Conservation (phyloP, 305 asterid species). For the Fraxinus paxiana region DNA sequence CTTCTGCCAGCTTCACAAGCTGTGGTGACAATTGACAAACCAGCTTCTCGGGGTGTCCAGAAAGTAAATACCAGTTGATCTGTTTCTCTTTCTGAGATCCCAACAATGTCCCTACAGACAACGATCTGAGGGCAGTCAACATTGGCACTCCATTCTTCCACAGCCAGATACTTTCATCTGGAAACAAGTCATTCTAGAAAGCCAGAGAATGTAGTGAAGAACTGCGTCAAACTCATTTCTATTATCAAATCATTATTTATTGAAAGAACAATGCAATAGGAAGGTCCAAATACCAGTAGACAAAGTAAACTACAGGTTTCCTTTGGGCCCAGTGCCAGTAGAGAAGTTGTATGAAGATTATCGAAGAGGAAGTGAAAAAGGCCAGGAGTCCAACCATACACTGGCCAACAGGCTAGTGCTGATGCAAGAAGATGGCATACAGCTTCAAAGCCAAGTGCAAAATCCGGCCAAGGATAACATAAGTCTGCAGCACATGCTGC, state of each 20-base stretch:
- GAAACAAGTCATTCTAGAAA: constrained; percentile 76
- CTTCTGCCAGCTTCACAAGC: constrained; percentile 60
- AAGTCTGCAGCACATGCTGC: constrained; percentile 73
- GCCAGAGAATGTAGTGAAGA: constrained; percentile 25
- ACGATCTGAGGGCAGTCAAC: constrained; percentile 57
- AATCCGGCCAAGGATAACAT: constrained; percentile 63
- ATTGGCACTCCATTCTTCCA: constrained; percentile 91
- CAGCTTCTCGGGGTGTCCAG: constrained; percentile 69
- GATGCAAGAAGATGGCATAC: constrained; percentile 92
- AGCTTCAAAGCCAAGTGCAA: constrained; percentile 73
- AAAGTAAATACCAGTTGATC: constrained; percentile 71
- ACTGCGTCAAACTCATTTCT: constrained; percentile 23
- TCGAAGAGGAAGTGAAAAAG: constrained; percentile 66
- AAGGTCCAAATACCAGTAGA: constrained; percentile 59
- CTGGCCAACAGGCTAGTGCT: constrained; percentile 93
- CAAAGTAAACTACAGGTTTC: constrained; percentile 86
- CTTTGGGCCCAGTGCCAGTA: constrained; percentile 84
- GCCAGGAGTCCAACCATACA: constrained; percentile 92
- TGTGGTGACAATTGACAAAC: constrained; percentile 47
- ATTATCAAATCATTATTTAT: constrained; percentile 12
- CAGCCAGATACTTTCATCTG: constrained; percentile 69
- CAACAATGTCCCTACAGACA: constrained; percentile 61
- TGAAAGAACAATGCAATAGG: constrained; percentile 19
- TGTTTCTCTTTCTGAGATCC: constrained; percentile 62
- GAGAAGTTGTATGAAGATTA: constrained; percentile 66